These are phyloP conservation scores for Annona squamosa DNA, from an alignment of 164 flowering plant species.

Conservation along the genomic window DNA sequence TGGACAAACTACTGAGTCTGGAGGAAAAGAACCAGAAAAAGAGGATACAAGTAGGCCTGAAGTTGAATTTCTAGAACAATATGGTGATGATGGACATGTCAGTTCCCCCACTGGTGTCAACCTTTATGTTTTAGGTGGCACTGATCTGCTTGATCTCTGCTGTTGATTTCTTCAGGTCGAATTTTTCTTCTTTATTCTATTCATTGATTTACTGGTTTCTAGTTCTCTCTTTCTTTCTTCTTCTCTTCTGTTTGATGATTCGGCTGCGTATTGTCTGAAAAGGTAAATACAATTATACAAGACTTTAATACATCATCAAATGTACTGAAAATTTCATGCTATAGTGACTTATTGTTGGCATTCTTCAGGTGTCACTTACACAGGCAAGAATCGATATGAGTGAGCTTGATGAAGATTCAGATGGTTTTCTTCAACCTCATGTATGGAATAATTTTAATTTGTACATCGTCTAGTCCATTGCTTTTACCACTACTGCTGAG, in stretches of 20 bases:
- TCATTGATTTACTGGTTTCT: neutral
- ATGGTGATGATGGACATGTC: neutral
- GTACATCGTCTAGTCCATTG: neutral
- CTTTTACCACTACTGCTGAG: neutral
- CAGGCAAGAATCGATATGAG: constrained; percentile 99
- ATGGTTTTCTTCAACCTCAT: constrained; percentile 92
- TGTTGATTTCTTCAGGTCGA: neutral
- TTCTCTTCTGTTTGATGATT: neutral
- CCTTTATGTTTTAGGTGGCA: neutral
- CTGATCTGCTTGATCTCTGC: neutral
- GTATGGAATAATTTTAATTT: constrained; percentile 33
- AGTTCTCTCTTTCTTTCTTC: neutral
- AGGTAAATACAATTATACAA: too few relatives aligned
- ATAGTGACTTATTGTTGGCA: neutral
- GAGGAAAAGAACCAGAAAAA: too few relatives aligned
- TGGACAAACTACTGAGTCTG: too few relatives aligned
- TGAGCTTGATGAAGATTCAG: constrained; percentile 98
- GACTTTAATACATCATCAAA: neutral
- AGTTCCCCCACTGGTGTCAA: neutral
- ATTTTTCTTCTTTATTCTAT: neutral
- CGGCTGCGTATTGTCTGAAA: neutral
- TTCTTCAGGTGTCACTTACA: constrained; percentile 88
- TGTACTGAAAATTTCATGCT: constrained; percentile 1
- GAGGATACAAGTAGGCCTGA: too few relatives aligned
- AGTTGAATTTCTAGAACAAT: neutral